These are phyloP conservation scores for Candida morakotiae DNA, from an alignment of 805 yeast species.

Conservation along the genomic window DNA sequence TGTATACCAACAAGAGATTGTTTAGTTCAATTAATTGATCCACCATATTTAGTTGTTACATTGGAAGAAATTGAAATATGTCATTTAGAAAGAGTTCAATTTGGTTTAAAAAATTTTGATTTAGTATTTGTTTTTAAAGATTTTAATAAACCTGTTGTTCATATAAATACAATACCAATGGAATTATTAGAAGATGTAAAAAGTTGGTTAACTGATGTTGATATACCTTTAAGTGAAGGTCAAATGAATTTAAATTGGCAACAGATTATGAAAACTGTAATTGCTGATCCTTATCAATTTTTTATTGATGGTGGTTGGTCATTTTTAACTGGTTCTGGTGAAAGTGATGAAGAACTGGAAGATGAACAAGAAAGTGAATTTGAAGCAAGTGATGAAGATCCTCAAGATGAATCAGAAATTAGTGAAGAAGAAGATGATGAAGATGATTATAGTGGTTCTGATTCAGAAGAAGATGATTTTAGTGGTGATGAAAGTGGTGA, in stretches of 20 bases:
- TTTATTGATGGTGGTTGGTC: slow-evolving; percentile 95
- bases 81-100: slow-evolving; percentile 94
- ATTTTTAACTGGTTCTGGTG: slow-evolving; percentile 86
- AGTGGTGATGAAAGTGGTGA: slow-evolving; percentile 37
- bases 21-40: slow-evolving; percentile 87
- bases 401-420: slow-evolving; percentile 58
- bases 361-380: slow-evolving; percentile 70
- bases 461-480: slow-evolving; percentile 22
- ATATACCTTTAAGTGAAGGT: slow-evolving; percentile 91
- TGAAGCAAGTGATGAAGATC: slow-evolving; percentile 59
- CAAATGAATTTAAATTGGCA: slow-evolving; percentile 95
- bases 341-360: slow-evolving; percentile 57
- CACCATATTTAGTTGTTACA: slow-evolving; percentile 90
- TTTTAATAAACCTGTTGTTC: slow-evolving; percentile 81
- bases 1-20: slow-evolving; percentile 98
- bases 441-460: slow-evolving; percentile 38
- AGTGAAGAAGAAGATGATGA: slow-evolving; percentile 45
- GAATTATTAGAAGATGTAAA: slow-evolving; percentile 87
- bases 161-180: slow-evolving; percentile 92
- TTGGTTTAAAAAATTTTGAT: slow-evolving; percentile 94
- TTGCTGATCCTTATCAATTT: slow-evolving; percentile 90
- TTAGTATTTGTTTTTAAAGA: slow-evolving; percentile 95
- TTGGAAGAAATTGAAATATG: slow-evolving; percentile 91
- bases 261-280: slow-evolving; percentile 90
- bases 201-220: slow-evolving; percentile 97